Conservation (phyloP, 1,139 yeast genomes). For the Saccharomyces pastorianus region DNA sequence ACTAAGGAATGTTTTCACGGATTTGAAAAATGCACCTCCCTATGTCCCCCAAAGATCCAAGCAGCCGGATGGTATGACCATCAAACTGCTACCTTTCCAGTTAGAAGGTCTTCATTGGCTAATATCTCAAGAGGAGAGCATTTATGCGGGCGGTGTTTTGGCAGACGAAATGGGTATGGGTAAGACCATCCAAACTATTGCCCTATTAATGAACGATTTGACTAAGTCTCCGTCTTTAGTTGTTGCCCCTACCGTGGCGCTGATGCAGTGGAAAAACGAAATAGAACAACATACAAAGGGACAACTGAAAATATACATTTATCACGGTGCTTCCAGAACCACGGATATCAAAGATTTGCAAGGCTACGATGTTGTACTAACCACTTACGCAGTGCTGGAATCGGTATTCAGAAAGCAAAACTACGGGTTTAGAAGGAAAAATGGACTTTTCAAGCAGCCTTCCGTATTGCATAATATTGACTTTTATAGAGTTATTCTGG, state of each 20-base stretch:
- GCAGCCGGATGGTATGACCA: constrained; percentile 75
- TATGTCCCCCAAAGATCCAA: constrained; percentile 51
- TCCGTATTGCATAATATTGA: constrained; percentile 67
- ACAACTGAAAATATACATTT: constrained; percentile 55
- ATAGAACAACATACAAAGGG: constrained; percentile 77
- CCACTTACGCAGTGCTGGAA: constrained; percentile 88
- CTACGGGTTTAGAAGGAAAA: constrained; percentile 72
- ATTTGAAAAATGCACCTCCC: constrained; percentile 40
- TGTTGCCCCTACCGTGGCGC: constrained; percentile 94
- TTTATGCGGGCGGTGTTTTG: constrained; percentile 79
- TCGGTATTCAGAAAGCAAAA: constrained; percentile 76
- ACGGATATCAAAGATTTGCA: constrained; percentile 47
- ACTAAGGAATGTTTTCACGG: constrained; percentile 60
- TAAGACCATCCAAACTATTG: constrained; percentile 91
- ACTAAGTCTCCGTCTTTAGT: constrained; percentile 71
- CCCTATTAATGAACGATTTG: constrained; percentile 64
- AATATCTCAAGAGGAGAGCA: constrained; percentile 64
- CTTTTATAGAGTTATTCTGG: constrained; percentile 83
- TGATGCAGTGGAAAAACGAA: constrained; percentile 96
- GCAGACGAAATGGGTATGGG: constrained; percentile 99
- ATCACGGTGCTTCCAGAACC: constrained; percentile 78
- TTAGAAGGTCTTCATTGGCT: constrained; percentile 91
- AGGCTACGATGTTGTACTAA: constrained; percentile 71
- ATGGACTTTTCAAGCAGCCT: constrained; percentile 61
- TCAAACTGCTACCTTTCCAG: constrained; percentile 79